Base-by-base conservation (phyloP, 164 flowering plant genomes). In the Nymphaea colorata region DNA sequence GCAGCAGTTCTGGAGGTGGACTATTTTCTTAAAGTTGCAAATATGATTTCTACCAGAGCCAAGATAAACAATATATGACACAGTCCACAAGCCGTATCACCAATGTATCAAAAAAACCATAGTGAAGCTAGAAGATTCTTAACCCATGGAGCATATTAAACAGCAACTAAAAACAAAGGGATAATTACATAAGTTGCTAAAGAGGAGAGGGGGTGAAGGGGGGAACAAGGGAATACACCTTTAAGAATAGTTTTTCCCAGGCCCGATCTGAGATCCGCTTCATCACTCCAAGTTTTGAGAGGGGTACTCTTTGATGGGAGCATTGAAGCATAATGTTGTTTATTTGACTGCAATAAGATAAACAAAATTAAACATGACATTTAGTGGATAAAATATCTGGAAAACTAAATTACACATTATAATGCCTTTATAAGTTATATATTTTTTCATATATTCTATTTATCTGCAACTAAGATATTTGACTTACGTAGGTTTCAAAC, bases 221-320 rank as follows among this genome's bases (percentile, higher is more conserved):
- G 14, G 51, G 61, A 68, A 51, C 47, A 57, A 12, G 44, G n/a
- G 41, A 5, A 53, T 1, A 57, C 79, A 94, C 97, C 98, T 94
- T 88, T 6, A 83, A 78, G 73, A 64, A 67, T 70, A 94, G 71
- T 59, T 63, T 76, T 41, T 67, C 63, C 99, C 97, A 91, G 66
- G 97, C 91, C 68, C 72, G 75, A 61, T 75, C 70, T 61, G 97
- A 91, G 74, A 94, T 18, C 62, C 97, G 81, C 84, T 94, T 94
- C 85, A 87, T 82, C 63, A 70, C 77, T 70, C 80, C 73, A 72
- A 84, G 79, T 69, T 82, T 88, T 53, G 93, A 79, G 43, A 73
- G 78, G 44, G 96, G 88, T 44, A 86, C 87, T 81, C 81, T 88
- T 67, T 86, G 89, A 77, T 94, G 99, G 47, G 42, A 68, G 72